These are phyloP conservation scores for Marchantia polymorpha DNA, from an alignment of 225 moss, liverwort and hornwort species.

Conservation along the genomic window DNA sequence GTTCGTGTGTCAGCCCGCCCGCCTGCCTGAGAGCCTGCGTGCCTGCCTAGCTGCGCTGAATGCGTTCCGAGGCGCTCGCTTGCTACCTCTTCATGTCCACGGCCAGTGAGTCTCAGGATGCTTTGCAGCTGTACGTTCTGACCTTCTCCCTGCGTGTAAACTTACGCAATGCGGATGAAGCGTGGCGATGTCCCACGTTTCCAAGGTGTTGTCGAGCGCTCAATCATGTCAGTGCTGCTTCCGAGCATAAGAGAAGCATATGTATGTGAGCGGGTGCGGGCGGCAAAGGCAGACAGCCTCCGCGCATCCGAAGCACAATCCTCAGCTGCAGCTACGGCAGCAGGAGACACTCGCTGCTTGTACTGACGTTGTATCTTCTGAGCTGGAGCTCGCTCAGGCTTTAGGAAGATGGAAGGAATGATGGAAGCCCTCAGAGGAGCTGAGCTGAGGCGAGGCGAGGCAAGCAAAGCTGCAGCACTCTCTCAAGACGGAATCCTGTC, in stretches of 20 bases:
- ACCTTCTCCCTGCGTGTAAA: neutral
- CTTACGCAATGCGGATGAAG: neutral
- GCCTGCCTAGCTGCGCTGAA: neutral
- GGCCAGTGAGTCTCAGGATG: neutral
- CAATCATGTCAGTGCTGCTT: neutral
- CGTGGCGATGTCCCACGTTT: constrained; percentile 4
- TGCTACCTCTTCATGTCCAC: neutral
- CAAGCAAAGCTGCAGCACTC: too few relatives aligned
- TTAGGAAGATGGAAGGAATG: too few relatives aligned
- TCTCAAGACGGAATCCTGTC: too few relatives aligned
- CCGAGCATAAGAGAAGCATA: neutral
- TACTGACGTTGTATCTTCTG: too few relatives aligned
- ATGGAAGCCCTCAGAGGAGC: too few relatives aligned
- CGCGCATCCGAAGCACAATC: neutral
- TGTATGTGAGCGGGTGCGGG: neutral
- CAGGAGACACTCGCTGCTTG: too few relatives aligned
- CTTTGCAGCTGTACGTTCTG: neutral
- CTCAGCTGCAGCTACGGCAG: neutral
- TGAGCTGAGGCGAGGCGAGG: too few relatives aligned
- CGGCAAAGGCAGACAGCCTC: neutral
- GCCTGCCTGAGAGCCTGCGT: neutral
- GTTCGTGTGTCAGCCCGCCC: neutral
- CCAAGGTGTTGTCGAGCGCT: constrained; percentile 2
- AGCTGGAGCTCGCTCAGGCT: too few relatives aligned
- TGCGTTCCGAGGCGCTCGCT: neutral